phyloP scores from a whole-genome alignment of 75 land plant genomes.

The Pinus tabuliformis region DNA sequence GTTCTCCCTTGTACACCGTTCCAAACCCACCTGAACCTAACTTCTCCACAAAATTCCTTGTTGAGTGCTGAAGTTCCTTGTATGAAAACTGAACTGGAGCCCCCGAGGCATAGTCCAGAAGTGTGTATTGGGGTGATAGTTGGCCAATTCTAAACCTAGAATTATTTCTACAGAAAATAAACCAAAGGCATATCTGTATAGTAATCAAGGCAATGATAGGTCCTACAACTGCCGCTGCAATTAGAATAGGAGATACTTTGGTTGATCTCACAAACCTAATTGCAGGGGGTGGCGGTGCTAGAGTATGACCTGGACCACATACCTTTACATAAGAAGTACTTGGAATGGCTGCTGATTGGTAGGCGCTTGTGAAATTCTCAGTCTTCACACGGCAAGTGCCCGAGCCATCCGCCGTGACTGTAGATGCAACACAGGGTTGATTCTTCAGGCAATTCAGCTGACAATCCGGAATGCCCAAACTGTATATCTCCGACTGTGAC shows the following conservation, averaged over 20 bases:
- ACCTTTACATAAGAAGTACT: constrained; percentile 62
- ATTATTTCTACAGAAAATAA: constrained; percentile 44
- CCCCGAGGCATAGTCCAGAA: constrained; percentile 77
- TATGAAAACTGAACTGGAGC: constrained; percentile 79
- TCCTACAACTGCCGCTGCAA: constrained; percentile 32
- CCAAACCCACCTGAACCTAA: constrained; percentile 90
- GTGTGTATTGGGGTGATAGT: constrained; percentile 44
- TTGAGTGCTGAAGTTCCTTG: constrained; percentile 63
- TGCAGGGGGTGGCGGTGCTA: constrained; percentile 15
- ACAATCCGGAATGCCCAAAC: constrained; percentile 31
- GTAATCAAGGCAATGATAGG: constrained; percentile 29
- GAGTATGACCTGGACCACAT: constrained; percentile 31
- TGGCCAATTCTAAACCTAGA: constrained; percentile 22
- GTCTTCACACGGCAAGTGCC: constrained; percentile 49
- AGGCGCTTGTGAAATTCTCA: constrained; percentile 41
- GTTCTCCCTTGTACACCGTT: constrained; percentile 63
- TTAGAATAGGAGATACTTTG: constrained; percentile 12
- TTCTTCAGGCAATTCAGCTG: constrained; percentile 37
- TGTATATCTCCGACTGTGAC: constrained; percentile 12
- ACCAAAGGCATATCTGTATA: constrained; percentile 40
- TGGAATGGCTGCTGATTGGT: constrained; percentile 41
- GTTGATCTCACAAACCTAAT: not conserved
- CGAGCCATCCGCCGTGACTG: constrained; percentile 54
- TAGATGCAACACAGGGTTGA: constrained; percentile 44
- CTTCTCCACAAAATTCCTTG: constrained; percentile 74